Base-by-base conservation (phyloP, 192 early-diverging fungal genomes). In the Gigaspora rosea region DNA sequence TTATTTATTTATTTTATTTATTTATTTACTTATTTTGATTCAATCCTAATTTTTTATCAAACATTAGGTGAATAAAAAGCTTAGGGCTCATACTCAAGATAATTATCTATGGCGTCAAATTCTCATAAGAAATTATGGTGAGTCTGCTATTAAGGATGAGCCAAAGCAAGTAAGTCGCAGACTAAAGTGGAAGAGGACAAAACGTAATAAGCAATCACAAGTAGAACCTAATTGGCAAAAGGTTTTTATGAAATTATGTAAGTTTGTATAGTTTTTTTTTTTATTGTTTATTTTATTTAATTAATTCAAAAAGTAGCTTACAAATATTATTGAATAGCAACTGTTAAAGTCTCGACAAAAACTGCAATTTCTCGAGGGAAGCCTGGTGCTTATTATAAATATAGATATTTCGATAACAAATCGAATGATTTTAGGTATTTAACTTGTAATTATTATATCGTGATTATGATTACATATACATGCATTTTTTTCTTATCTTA, bases 31-130 rank as follows among this genome's bases (percentile, higher is more conserved):
- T 27, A 27, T 27, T 56, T 15, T 18, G 12, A 5, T 18, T 56
- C 18, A 15, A 56, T 54, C 5, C 3, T 56, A 13, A 56, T 56
- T n/a, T 1, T 56, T 56, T 54, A 11, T 5, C 52, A 12, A 12
- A 16, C 18, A 56, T 27, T 61, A 61, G 59, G 59, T 61, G 8
- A 69, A 69, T 51, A 69, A 48, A 69, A 69, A 69, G 22, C 3
- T 69, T 13, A 22, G 67, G 49, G 18, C 67, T 32, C 67, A 69
- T 27, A 69, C 67, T 10, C 48, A 15, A 27, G 67, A 69, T 32
- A 69, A 69, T 69, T 69, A 32, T 51, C 6, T 69, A 69, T 69
- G 67, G 67, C 2, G 11, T 2, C 67, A 69, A 69, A 69, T 69
- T 3, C 20, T 69, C n/a, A 3, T 69, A 11, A 12, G 20, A 13